Conservation (phyloP, 169 alveolate genomes). For the Plasmodium gaboni region DNA sequence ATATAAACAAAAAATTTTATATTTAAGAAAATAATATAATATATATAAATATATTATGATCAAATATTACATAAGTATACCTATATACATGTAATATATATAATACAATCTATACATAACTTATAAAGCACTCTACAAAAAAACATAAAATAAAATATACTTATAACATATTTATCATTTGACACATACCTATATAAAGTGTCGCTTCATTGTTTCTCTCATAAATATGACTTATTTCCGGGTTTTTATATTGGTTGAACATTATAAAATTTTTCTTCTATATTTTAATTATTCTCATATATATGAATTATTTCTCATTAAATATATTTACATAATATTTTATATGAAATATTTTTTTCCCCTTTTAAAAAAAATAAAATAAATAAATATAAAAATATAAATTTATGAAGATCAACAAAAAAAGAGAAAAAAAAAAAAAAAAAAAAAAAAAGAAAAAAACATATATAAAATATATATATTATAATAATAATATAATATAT, state of each 20-base stretch:
- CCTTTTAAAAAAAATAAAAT: not conserved
- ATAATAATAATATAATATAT: no score
- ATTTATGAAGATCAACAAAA: not conserved
- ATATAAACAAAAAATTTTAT: not conserved
- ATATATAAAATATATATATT: no score
- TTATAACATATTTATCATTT: no score
- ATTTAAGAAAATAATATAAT: not conserved
- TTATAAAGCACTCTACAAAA: not conserved
- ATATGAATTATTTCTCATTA: conserved; percentile 10
- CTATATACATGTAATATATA: not conserved
- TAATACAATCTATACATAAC: not conserved
- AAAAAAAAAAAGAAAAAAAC: not conserved
- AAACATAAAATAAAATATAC: no score
- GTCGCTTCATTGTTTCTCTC: conserved; percentile 95
- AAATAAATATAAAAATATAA: not conserved
- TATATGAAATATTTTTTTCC: not conserved
- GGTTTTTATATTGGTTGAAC: conserved; percentile 76
- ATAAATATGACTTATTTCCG: conserved; percentile 89
- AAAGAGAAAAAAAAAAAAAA: conserved; percentile 5
- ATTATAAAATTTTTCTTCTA: conserved; percentile 44
- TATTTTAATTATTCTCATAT: conserved; percentile 43
- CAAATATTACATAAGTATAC: not conserved
- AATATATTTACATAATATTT: not conserved
- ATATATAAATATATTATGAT: not conserved
- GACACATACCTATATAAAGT: conserved; percentile 85